These are phyloP conservation scores for Tuber aestivum DNA, from an alignment of 495 filamentous ascomycete species.

Conservation along the genomic window DNA sequence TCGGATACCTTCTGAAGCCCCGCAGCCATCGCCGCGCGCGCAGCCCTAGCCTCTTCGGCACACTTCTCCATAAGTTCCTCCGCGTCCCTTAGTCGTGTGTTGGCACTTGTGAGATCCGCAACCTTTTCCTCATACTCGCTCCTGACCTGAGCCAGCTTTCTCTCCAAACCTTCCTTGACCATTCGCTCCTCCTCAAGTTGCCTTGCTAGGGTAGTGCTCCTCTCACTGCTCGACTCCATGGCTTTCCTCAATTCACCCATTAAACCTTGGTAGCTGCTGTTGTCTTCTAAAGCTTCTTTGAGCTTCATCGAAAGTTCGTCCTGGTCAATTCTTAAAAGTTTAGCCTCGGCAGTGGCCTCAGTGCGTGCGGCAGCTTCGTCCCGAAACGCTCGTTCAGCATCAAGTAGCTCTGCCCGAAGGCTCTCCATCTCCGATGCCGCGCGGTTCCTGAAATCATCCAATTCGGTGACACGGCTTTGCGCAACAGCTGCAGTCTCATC, in stretches of 20 bases:
- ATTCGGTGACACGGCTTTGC: constrained; percentile 71
- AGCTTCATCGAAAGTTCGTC: constrained; percentile 68
- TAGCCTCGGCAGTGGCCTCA: constrained; percentile 67
- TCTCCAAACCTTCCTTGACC: constrained; percentile 68
- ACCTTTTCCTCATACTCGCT: constrained; percentile 78
- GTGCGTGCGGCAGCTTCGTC: constrained; percentile 70
- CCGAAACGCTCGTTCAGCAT: constrained; percentile 62
- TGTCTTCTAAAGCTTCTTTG: constrained; percentile 58
- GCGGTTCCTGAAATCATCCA: constrained; percentile 74
- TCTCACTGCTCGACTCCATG: constrained; percentile 68
- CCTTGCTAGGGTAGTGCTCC: constrained; percentile 66
- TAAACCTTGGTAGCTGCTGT: constrained; percentile 65
- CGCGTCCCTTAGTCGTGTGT: constrained; percentile 69
- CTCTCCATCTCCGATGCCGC: constrained; percentile 76
- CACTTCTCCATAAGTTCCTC: constrained; percentile 88
- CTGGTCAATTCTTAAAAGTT: constrained; percentile 74
- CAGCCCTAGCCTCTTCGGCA: constrained; percentile 77
- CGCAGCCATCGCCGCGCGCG: constrained; percentile 73
- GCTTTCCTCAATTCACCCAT: constrained; percentile 72
- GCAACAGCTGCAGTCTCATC: constrained; percentile 82
- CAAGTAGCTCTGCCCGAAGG: constrained; percentile 75
- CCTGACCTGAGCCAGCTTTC: constrained; percentile 70
- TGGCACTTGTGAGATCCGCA: constrained; percentile 69
- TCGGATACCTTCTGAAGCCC: constrained; percentile 68
- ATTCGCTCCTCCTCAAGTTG: constrained; percentile 79